These are phyloP conservation scores for Podaxis mareebaensis DNA, from an alignment of 768 basidiomycete genomes.

Conservation along the genomic window DNA sequence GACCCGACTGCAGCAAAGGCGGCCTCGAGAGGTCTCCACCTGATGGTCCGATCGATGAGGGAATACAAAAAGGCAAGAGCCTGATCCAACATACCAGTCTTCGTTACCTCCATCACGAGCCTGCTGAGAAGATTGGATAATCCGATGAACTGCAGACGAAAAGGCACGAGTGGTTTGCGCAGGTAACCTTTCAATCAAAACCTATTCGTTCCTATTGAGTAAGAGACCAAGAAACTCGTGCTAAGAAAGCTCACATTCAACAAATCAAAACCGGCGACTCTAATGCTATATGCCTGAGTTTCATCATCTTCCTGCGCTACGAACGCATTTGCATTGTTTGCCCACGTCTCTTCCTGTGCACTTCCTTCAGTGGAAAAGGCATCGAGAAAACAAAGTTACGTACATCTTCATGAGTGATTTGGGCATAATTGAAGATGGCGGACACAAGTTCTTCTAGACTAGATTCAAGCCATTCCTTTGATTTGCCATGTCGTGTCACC, in stretches of 20 bases:
- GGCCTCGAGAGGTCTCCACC: constrained; percentile 94
- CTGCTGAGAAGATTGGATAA: constrained; percentile 59
- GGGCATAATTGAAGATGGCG: constrained; percentile 66
- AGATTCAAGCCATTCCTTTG: constrained; percentile 60
- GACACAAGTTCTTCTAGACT: constrained; percentile 54
- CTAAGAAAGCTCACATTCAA: constrained; percentile 52
- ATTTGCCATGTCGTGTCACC: constrained; percentile 62
- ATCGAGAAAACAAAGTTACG: constrained; percentile 24
- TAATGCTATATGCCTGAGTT: constrained; percentile 74
- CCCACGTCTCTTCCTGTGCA: constrained; percentile 86
- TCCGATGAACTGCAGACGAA: constrained; percentile 51
- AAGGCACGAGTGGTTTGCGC: constrained; percentile 52
- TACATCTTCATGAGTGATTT: constrained; percentile 92
- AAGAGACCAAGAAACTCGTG: neutral
- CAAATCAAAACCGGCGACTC: constrained; percentile 85
- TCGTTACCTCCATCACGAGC: constrained; percentile 51
- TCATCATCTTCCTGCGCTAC: constrained; percentile 96
- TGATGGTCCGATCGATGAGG: constrained; percentile 26
- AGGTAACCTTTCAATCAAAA: constrained; percentile 56
- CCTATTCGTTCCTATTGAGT: constrained; percentile 33
- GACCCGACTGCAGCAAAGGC: constrained; percentile 80
- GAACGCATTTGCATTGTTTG: constrained; percentile 85
- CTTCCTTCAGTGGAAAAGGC: constrained; percentile 9
- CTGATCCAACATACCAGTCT: constrained; percentile 57
- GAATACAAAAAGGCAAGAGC: neutral